Evolutionary conservation across 352 stramenopile species (phyloP).

Genomic region (Phytopythium sindhum): DNA sequence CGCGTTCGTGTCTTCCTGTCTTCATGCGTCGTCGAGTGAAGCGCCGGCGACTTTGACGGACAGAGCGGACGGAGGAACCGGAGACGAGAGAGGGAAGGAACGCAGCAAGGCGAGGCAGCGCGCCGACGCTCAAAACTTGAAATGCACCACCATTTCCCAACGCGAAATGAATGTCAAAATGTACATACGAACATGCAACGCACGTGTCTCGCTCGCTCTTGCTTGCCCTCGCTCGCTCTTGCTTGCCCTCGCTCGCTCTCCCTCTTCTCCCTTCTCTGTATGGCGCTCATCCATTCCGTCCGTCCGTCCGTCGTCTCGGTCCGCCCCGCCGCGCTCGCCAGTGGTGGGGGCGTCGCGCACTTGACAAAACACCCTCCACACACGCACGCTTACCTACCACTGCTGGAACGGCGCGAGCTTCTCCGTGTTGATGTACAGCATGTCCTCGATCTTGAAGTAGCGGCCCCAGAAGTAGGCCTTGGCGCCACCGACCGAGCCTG

Average conservation of each 20-base stretch:
- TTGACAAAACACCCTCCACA: neutral
- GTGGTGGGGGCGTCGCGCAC: neutral
- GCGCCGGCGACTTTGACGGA: neutral
- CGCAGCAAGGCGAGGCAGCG: neutral
- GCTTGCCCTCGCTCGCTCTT: too few relatives aligned
- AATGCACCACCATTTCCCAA: constrained; percentile 4
- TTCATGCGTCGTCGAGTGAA: neutral
- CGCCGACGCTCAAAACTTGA: constrained; percentile 7
- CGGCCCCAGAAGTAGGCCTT: constrained; percentile 89
- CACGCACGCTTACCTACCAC: constrained; percentile 39
- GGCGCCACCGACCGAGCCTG: constrained; percentile 63
- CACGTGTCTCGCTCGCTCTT: neutral
- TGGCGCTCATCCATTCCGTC: constrained; percentile 1
- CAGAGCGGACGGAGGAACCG: neutral
- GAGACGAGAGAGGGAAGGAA: constrained; percentile 3
- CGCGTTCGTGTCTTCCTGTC: neutral
- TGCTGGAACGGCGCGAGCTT: constrained; percentile 76
- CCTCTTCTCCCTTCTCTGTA: neutral
- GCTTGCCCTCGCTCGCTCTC: neutral
- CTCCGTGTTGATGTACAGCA: constrained; percentile 86
- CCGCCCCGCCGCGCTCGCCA: neutral
- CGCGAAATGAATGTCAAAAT: constrained; percentile 1
- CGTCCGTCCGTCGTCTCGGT: neutral
- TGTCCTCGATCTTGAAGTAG: constrained; percentile 78
- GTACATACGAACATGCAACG: constrained; percentile 2